Base-by-base conservation (phyloP, 805 yeast species). In the Saccharomycopsis javanensis region DNA sequence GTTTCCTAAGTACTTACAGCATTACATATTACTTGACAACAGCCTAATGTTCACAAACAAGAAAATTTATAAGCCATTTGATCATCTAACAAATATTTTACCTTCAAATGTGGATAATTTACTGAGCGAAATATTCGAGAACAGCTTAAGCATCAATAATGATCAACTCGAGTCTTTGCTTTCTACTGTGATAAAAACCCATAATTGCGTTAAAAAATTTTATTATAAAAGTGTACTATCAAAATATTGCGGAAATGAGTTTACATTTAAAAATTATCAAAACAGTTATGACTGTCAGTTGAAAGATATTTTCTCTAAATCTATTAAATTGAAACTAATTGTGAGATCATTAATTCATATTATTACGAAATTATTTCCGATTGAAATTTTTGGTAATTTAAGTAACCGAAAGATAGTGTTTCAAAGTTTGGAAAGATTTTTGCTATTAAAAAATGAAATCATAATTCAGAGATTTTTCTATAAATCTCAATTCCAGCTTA, bases 291-390 rank as follows among this genome's bases (percentile, higher is more conserved):
- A 75, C 52, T 60, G 75, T 6, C 70, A 69, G 0, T 55, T 67
- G 23, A 67, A 73, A 1, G 61, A 69, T 0, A 42, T 42, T n/a
- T 42, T 42, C 13, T 42, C 48, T 20, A 42, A 42, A 42, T 42
- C 48, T 10, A 63, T 68, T 7, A 59, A 61, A 10, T 23, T 20
- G 18, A 28, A 45, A 16, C 46, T 60, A 0, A 81, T 85, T 0
- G 61, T 76, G 0, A 69, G 65, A 48, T 80, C 81, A 61, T 63
- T 79, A 1, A 60, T 76, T 1, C 64, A 71, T 0, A 55, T 82
- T 0, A 55, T 80, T 4, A 78, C 76, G 11, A 75, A 73, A 54
- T 61, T 84, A 0, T 69, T 85, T 23, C 87, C 90, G 0, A 23
- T 62, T 0, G 75, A 72, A 5, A 57, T 76, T 0, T 79, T 81